Percentiles rank a stretch among this genome's conserved stretches.
Conservation (phyloP, 495 filamentous ascomycete genomes). For the Talaromyces liani region DNA sequence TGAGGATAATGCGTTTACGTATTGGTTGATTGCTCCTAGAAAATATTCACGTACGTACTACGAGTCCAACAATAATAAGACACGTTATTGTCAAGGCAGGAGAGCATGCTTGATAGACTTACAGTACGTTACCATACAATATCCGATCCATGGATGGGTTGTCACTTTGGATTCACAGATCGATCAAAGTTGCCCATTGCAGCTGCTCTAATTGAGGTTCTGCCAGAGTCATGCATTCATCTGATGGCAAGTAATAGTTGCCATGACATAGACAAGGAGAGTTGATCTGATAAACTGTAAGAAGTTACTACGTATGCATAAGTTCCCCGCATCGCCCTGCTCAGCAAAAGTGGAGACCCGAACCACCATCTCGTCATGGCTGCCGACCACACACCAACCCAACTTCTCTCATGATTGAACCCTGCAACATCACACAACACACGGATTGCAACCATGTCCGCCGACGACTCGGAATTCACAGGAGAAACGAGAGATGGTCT, state of each 20-base stretch:
- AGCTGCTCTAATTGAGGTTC: not conserved
- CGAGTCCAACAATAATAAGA: too few species aligned
- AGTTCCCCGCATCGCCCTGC: not conserved
- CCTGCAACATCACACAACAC: not conserved
- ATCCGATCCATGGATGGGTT: not conserved
- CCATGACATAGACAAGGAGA: not conserved
- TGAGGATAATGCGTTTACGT: not conserved
- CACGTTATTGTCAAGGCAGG: too few species aligned
- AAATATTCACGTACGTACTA: not conserved
- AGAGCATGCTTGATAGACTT: not conserved
- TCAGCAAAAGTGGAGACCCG: not conserved
- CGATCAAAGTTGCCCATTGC: not conserved
- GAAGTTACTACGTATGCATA: not conserved
- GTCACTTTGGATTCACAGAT: not conserved
- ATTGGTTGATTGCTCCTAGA: not conserved
- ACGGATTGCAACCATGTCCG: slow-evolving; percentile 13
- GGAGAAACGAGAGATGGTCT: slow-evolving; percentile 4
- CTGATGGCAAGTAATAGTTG: not conserved
- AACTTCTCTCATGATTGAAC: not conserved
- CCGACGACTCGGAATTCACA: slow-evolving; percentile 11
- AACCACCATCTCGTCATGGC: not conserved
- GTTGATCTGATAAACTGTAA: not conserved
- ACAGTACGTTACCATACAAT: not conserved
- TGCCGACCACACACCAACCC: not conserved
- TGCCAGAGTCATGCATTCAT: not conserved